Evolutionary conservation across 2,329 filamentous ascomycete genomes (phyloP), one percentile per base, ranked within the genome.

Genomic region (Ilyonectria sp.): DNA sequence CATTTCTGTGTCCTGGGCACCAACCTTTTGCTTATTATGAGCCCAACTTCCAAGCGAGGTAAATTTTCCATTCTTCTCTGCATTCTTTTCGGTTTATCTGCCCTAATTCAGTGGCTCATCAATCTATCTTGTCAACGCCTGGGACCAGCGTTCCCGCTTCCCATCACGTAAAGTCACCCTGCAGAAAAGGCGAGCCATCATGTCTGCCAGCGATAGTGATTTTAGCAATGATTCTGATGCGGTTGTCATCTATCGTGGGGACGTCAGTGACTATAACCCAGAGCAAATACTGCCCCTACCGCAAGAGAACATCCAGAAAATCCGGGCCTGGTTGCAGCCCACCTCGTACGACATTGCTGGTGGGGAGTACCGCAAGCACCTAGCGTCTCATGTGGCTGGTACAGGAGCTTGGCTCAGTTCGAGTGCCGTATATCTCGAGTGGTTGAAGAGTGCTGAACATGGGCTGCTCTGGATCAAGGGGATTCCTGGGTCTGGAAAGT

Each of bases 401-500:
- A 73, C 72, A 17, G 67, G 67, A 6, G 55, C 52, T 46, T 72
- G 72, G 72, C 29, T 74, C 9, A 37, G 54, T 5, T 46, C 21
- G 2, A 60, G 54, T 21, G 40, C 66, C 0, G 37, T 35, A 21
- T 74, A 71, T 44, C 54, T 50, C 7, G 46, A 60, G 6, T 74
- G 72, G 72, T 33, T 64, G 1, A 19, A 63, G 2, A 57, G 31
- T 13, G 6, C 46, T 6, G 61, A 66, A 3, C 37, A 71, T 49
- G 69, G 71, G 0, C 21, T 74, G 7, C 26, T 74, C 5, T 73
- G 71, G 69, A 69, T 73, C 52, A 62, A 55, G 47, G 82, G 81
- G 1, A 79, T 82, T 15, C 78, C 81, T 0, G 82, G 81, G 1
- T 78, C 79, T 3, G 82, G 82, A 2, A 82, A 82, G 68, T 81